These are phyloP conservation scores for Chlamydomonas schloesseri DNA, from an alignment of 139 green algal genomes.

Conservation along the genomic window DNA sequence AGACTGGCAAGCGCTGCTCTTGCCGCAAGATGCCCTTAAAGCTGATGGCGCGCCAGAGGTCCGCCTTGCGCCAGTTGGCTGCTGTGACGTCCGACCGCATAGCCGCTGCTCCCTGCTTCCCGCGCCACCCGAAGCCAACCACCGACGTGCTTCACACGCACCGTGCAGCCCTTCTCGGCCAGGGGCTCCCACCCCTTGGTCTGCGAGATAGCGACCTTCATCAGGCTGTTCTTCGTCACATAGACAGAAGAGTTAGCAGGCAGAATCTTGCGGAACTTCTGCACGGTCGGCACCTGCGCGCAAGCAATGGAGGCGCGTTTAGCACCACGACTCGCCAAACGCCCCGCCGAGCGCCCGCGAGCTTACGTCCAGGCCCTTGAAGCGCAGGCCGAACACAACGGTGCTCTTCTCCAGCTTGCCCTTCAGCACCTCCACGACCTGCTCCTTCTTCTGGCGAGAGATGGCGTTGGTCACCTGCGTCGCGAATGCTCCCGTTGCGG, in stretches of 20 bases:
- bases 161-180: conserved; percentile 57
- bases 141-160: neutral
- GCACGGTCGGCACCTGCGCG: conserved; percentile 77
- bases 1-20: too few relatives aligned
- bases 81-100: neutral
- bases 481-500: too few relatives aligned
- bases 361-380: conserved; percentile 84
- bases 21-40: too few relatives aligned
- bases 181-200: conserved; percentile 71
- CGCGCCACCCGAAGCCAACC: too few relatives aligned
- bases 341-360: neutral
- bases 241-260: conserved; percentile 75
- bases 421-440: conserved; percentile 77
- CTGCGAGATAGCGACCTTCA: conserved; percentile 79
- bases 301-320: neutral
- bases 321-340: conserved; percentile 1
- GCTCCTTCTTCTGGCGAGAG: conserved; percentile 83
- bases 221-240: conserved; percentile 91
- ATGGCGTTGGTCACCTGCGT: conserved; percentile 81
- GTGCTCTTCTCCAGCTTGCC: conserved; percentile 76
- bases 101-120: neutral
- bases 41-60: too few relatives aligned
- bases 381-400: conserved; percentile 87
- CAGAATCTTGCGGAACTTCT: conserved; percentile 80
- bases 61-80: too few relatives aligned